Base-by-base conservation (phyloP, 352 stramenopile species). In the Globisporangium acanthophoron region DNA sequence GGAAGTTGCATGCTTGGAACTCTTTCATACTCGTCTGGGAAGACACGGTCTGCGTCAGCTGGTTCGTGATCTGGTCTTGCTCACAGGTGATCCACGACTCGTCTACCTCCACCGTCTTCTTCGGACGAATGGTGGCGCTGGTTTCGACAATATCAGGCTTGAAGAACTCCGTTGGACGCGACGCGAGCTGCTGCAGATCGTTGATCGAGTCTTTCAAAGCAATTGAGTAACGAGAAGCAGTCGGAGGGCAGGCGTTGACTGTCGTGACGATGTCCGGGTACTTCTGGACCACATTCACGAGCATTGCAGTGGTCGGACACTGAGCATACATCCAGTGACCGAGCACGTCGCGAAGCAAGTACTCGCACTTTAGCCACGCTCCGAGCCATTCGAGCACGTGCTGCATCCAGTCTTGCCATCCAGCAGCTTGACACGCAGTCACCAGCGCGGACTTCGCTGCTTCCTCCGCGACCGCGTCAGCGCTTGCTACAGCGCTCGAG, bases 241-340 rank as follows among this genome's bases (percentile, higher is more conserved):
- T 21, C 0, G 60, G 35, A 21, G 66, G 63, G 27, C 76, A 88
- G 27, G 62, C 33, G 29, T 56, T 51, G 5, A 58, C 59, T 0
- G 60, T 71, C 0, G 62, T 64, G 11, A 69, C 46, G 0, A 64
- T 54, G 18, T 61, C 13, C 0, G 64, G 27, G 27, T 65, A 29
- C 29, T 66, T 57, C 6, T 56, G 54, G 4, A 72, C 37, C 21
- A 73, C 39, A 8, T 35, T 51, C 5, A 72, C 5, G 2, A 59
- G 54, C n/a, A 21, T 47, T 1, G 80, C 64, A 0, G 59, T 67
- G 0, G 69, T 88, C 2, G 70, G 64, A 29, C 82, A 92, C 1
- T 72, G 67, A 7, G 75, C 76, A 39, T 86, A 62, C 20, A 88
- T 35, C 82, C 82, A 92, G 55, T 90, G 79, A 0, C 82, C 75